Conservation (phyloP, 257 asterid species). For the Solanum pimpinellifolium region DNA sequence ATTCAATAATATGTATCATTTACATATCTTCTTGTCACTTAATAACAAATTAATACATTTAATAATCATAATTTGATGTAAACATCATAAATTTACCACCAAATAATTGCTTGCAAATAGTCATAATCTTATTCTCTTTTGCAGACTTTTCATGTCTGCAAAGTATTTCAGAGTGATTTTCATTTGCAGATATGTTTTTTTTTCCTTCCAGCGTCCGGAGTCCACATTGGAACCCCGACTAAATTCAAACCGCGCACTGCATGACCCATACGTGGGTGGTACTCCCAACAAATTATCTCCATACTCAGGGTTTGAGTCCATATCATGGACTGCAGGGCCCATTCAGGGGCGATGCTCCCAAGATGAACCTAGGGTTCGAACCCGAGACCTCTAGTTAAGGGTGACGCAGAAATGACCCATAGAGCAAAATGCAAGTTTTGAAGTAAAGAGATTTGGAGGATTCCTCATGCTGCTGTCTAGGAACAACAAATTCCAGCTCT, state of each 20-base stretch:
- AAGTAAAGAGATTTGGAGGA: not conserved
- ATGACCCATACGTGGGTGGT: no score
- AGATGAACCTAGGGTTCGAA: not conserved
- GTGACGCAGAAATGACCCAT: not conserved
- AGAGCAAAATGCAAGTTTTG: not conserved
- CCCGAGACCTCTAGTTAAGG: not conserved
- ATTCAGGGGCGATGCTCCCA: not conserved
- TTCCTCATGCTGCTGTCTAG: not conserved
- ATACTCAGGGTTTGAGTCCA: no score
- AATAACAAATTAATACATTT: not conserved
- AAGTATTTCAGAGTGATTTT: not conserved
- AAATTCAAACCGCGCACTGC: rapidly evolving
- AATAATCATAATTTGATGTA: not conserved
- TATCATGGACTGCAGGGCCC: no score
- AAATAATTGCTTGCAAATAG: not conserved
- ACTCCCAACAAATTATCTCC: no score
- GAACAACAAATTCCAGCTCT: not conserved
- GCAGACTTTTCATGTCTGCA: no score
- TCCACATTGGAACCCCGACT: no score
- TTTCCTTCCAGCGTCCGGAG: rapidly evolving
- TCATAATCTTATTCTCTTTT: not conserved
- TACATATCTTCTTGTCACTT: not conserved
- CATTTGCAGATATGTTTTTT: not conserved
- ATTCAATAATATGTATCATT: not conserved
- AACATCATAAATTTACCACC: not conserved